Evolutionary conservation across 352 stramenopile genomes (phyloP), one percentile per base, ranked within the genome.

Genomic region (Aphanomyces invadans): DNA sequence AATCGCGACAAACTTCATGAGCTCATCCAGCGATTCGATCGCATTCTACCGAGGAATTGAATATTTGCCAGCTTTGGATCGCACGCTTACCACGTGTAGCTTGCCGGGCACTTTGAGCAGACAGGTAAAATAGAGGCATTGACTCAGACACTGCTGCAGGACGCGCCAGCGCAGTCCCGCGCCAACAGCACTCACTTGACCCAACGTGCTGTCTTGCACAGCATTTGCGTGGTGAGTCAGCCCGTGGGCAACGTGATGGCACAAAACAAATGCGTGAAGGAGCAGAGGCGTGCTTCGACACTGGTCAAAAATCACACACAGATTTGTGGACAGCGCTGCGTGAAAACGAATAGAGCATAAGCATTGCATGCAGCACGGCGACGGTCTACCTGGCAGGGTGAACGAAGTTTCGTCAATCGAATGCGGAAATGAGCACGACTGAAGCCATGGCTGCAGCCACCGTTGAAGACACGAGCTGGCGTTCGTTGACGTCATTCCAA

Each of bases 11-110:
- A 74, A 72, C 36, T 80, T 78, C 69, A 94, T 76, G 29, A 92
- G 80, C 2, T 92, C 83, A 54, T 94, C 85, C 1, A 91, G 76
- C 19, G 82, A 76, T 60, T 94, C 81, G n/a, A 92, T 81, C 5
- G 76, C 66, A 78, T 73, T 70, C 85, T 79, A 48, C 81, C 82
- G 23, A 44, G 26, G 9, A 61, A 15, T 61, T 44, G 17, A 15
- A 1, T 32, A 57, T 1, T 25, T 21, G 49, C 15, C 23, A 26
- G 19, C 49, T 48, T 48, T 48, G 21, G 17, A n/a, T 48, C n/a
- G 39, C 39, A n/a, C 38, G 9, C 9, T 23, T 57, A 66, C 59
- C 31, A 66, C 39, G 7, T 23, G 36, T 7, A 66, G 44, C 23
- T 64, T 64, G 0, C 55, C 55, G 11, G 55, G 55, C 10, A 64